Base-by-base conservation (phyloP, 2,329 filamentous ascomycete species). In the Raffaelea albimanens region DNA sequence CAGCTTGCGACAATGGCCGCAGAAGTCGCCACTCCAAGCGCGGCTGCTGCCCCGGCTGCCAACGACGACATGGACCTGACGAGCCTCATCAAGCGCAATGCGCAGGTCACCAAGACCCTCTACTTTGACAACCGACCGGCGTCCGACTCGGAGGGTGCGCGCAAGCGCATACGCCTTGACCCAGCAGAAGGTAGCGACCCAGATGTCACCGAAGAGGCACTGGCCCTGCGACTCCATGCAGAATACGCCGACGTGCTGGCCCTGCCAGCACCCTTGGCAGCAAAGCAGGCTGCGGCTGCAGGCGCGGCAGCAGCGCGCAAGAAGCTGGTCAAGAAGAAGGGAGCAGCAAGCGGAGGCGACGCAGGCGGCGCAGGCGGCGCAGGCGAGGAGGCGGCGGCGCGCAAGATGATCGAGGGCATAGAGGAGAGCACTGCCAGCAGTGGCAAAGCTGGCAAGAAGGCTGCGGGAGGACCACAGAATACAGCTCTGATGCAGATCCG, bases 171-270 rank as follows among this genome's bases (percentile, higher is more conserved):
- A 51, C 61, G 60, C 33, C 58, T 65, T 25, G 62, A 63, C 38
- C 61, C 62, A 41, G 62, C 67, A 4, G 63, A 69, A 48, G 46
- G 45, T 25, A 36, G n/a, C 44, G 66, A 68, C 43, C 65, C 71
- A 8, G 61, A 65, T 49, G 58, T 66, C 39, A 63, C 62, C 46
- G 61, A 64, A 51, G 56, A 70, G 41, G 67, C 69, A 44, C 67
- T 82, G 40, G 67, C 74, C 25, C 65, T 73, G 46, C 78, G 83
- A 43, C 80, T 86, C 60, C 73, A 74, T 46, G 72, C 71, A 59
- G 89, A 96, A 68, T 96, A 95, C 65, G 77, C 82, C 56, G 72
- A 82, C 59, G 83, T 93, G 20, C 79, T 81, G 61, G 83, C 85
- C 52, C 74, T 96, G 3, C 90, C 90, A 5, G 78, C 83, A 20